Base-by-base conservation (phyloP, 495 filamentous ascomycete species). In the Aspergillus asperescens region DNA sequence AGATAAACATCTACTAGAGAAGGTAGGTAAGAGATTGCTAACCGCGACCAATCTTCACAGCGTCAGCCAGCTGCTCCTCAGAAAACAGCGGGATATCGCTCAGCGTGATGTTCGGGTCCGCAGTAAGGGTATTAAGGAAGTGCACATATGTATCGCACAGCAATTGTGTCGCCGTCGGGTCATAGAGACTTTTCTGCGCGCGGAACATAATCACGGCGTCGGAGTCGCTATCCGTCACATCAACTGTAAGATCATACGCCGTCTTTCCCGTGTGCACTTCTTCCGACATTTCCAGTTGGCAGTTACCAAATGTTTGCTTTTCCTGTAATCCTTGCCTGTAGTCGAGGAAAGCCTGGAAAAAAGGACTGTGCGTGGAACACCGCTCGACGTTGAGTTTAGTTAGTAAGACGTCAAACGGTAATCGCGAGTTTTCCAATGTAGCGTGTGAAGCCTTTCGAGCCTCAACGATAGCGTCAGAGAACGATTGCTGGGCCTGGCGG, bases 311-410 rank as follows among this genome's bases (percentile, higher is more conserved):
- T n/a, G n/a, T n/a, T n/a, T n/a, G n/a, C n/a, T n/a, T n/a, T n/a
- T 32, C 29, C 29, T 32, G 29, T 7, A 32, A 3, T 2, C 29
- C 29, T 12, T 7, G 29, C n/a, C 29, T 7, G 34, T 62, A 68
- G 32, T 58, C 74, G 39, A 71, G 29, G 1, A 55, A 48, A n/a
- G 69, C 50, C 45, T 71, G 68, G 23, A 58, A 56, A 0, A 71
- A 44, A 7, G 68, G 68, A 9, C 53, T 54, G 29, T 59, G 50
- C 13, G 35, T 55, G 1, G 59, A 19, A 0, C 18, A 50, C 29
- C 58, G 60, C 12, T 41, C 28, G 7, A 62, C 44, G 4, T 55
- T 47, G 5, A 68, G 19, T 2, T 25, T 31, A 28, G 65, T 59
- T 7, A 68, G 48, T n/a, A 71, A 59, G 5, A 48, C 15, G 35